Percentiles rank a stretch among this genome's conserved stretches.
phyloP scores from a whole-genome alignment of 2,329 filamentous ascomycete genomes.

The Aspergillus quadricinctus region DNA sequence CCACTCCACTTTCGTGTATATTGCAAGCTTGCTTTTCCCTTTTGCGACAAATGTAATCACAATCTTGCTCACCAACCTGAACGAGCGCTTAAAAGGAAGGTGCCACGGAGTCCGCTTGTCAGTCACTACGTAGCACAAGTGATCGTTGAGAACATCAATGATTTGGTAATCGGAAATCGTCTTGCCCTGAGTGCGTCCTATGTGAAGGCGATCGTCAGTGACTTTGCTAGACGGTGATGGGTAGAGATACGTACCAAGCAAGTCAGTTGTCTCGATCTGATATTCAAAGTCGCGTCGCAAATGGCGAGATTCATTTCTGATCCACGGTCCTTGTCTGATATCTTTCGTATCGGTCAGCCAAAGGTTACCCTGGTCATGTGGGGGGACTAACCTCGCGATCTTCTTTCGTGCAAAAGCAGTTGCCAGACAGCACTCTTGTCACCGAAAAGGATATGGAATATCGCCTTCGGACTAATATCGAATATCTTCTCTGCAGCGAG shows the following conservation, averaged over 20 bases:
- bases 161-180: conserved; percentile 77
- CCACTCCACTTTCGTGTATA: conserved; percentile 89
- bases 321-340: conserved; percentile 85
- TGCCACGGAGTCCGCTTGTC: conserved; percentile 71
- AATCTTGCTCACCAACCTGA: conserved; percentile 81
- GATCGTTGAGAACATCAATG: conserved; percentile 77
- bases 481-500: conserved; percentile 76
- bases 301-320: conserved; percentile 62
- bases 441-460: conserved; percentile 94
- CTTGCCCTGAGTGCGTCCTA: conserved; percentile 49
- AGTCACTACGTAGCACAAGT: conserved; percentile 65
- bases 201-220: conserved; percentile 9
- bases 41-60: conserved; percentile 93
- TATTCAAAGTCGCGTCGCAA: conserved; percentile 79
- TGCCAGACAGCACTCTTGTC: conserved; percentile 95
- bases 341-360: conserved; percentile 38
- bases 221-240: background rate
- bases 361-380: background rate
- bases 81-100: conserved; percentile 72
- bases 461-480: conserved; percentile 85
- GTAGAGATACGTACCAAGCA: conserved; percentile 52
- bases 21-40: conserved; percentile 82
- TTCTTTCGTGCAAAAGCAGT: conserved; percentile 78
- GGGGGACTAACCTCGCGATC: conserved; percentile 53
- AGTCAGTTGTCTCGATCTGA: conserved; percentile 63